A percentile compares a stretch with the other conserved stretches of the same genome.
phyloP scores from a whole-genome alignment of 2,329 filamentous ascomycete genomes.

The Penicillium palitans region DNA sequence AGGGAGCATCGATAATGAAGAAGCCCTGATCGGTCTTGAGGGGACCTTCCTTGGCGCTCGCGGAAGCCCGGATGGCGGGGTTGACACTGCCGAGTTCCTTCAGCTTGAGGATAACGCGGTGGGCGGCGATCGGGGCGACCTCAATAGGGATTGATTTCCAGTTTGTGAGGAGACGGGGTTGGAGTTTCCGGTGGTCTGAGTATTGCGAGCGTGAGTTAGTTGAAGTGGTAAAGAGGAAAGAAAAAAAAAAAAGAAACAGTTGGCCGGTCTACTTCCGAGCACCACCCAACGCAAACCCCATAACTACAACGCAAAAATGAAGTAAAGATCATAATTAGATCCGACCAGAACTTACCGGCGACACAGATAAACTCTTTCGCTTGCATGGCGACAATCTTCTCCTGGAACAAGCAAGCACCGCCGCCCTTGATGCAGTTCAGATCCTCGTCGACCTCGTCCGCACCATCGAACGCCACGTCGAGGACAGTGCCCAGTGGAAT shows the following conservation, averaged over 20 bases:
- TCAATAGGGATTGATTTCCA: constrained; percentile 93
- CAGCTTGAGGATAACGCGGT: constrained; percentile 73
- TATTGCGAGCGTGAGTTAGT: neutral
- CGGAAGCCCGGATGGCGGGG: constrained; percentile 70
- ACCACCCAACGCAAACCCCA: neutral
- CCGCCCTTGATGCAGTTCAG: constrained; percentile 98
- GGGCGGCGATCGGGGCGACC: constrained; percentile 80
- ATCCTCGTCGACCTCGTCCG: constrained; percentile 92
- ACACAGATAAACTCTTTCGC: constrained; percentile 86
- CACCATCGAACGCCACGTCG: constrained; percentile 93
- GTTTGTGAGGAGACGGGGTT: constrained; percentile 67
- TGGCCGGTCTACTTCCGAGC: neutral
- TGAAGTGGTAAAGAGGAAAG: neutral
- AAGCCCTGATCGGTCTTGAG: constrained; percentile 83
- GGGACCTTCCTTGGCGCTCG: constrained; percentile 76
- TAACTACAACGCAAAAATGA: neutral
- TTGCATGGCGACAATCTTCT: constrained; percentile 88
- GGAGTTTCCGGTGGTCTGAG: constrained; percentile 87
- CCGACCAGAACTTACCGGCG: constrained; percentile 58
- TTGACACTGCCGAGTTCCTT: constrained; percentile 69
- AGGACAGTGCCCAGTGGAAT: constrained; percentile 65
- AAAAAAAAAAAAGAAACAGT: neutral
- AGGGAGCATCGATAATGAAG: constrained; percentile 90
- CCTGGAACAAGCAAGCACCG: constrained; percentile 95
- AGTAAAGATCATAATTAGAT: neutral